Base-by-base conservation (phyloP, 1,139 yeast genomes). In the Yamadazyma spencermartinsiae region DNA sequence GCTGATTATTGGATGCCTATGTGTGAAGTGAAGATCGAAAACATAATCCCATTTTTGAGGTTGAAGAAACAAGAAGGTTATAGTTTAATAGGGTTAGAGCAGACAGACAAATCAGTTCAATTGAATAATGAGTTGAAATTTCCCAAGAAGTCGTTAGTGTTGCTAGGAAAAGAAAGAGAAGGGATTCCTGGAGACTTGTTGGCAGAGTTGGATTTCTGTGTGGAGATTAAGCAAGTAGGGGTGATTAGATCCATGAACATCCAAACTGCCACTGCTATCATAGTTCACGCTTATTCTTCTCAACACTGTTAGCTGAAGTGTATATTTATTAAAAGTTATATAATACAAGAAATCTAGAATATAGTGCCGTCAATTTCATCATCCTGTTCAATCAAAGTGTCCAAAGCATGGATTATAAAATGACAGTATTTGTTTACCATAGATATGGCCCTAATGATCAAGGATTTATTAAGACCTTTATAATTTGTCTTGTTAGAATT, bases 1-100 rank as follows among this genome's bases (percentile, higher is more conserved):
- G 96, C 98, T 1, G 97, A 90, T 49, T 72, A 76, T 43, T 90
- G 97, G 97, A 86, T 89, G 95, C 97, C 97, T 1, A 83, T 90
- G 80, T 56, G 66, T n/a, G 92, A 89, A 56, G 95, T 89, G 2
- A 73, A 74, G 39, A 71, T 75, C 6, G 78, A 66, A 1, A 70
- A 68, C 5, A 80, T 89, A 33, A 59, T 68, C 4, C 60, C 61
- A 1, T 90, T 68, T 51, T 73, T 90, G 76, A 65, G 68, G 41
- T 60, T 59, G 34, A 84, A 84, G 67, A 86, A 87, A 60, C 65
- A 60, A 27, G 83, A 86, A 43, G 97, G 97, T 0, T 90, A 88
- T 55, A 85, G 95, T 0, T 65, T 90, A 41, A 82, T 90, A 48
- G 97, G 97, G 0, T 70, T 90, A 34, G 98, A 90, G 52, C 98